Base-by-base conservation (phyloP, 148 eudicot genomes). In the Selenicereus undatus region DNA sequence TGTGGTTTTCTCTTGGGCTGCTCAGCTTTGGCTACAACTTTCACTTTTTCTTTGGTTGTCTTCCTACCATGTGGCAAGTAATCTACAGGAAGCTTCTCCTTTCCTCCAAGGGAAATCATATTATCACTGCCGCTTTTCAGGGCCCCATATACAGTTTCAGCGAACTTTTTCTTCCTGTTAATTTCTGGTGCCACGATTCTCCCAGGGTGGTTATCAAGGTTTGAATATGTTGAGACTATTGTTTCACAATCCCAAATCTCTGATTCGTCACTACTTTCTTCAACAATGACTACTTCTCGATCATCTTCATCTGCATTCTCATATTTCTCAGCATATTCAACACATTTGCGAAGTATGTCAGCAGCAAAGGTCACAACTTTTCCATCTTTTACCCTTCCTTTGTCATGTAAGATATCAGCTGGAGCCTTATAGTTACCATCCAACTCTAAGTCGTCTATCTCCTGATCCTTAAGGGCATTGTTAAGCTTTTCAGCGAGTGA, bases 181-280 rank as follows among this genome's bases (percentile, higher is more conserved):
- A 20, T 29, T 81, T 82, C 92, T 14, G 97, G 98, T 75, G 87
- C 91, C 69, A 64, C 90, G 75, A 97, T 97, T 87, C 93, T 89
- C 51, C 90, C 99, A 85, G 97, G 97, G 81, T 94, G 98, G 83
- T 97, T 91, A 83, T 97, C 99, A 70, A 97, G 92, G 81, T 91
- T 97, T 50, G 99, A 97, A 84, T 91, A 94, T 2, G 99, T 97
- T 21, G 98, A 84, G 26, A 97, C 84, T 30, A 97, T 89, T 77
- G 95, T 97, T 81, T 97, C 97, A 81, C 98, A 97, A 82, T 97
- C 99, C 91, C 97, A 97, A 35, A 70, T 76, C 83, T 97, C 99
- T 76, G 95, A 86, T 62, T 97, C 98, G 76, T 94, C 97, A 70
- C 97, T 97, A 77, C 97, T 91, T 89, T 97, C 95, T 80, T 91